A percentile compares a stretch with the other conserved stretches of the same genome.
phyloP scores from a whole-genome alignment of 2,329 filamentous ascomycete species.

The Epichloe gansuensis region DNA sequence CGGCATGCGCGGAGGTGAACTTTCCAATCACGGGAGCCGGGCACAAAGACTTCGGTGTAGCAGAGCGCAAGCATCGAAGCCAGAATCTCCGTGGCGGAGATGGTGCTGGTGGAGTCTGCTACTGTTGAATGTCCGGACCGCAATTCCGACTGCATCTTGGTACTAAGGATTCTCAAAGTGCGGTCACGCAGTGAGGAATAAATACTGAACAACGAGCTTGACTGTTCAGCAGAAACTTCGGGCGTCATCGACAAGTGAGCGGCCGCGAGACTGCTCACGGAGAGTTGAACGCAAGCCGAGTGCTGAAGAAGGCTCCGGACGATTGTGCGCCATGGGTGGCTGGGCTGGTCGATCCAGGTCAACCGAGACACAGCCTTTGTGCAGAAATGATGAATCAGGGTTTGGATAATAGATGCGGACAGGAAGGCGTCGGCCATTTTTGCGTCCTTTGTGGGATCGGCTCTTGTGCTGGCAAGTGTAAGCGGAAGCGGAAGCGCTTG shows the following conservation, averaged over 20 bases:
- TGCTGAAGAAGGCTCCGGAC: conserved; percentile 6
- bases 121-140: neutral
- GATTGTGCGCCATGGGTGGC: conserved; percentile 9
- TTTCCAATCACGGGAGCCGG: conserved; percentile 5
- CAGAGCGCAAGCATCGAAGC: conserved; percentile 7
- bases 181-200: conserved; percentile 4
- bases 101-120: neutral
- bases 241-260: conserved; percentile 6
- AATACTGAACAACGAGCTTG: neutral
- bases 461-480: neutral
- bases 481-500: neutral
- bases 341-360: conserved; percentile 12
- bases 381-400: conserved; percentile 10
- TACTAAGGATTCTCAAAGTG: conserved; percentile 1
- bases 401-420: conserved; percentile 5
- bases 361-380: conserved; percentile 9
- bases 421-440: neutral
- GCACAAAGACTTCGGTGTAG: conserved; percentile 6
- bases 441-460: neutral
- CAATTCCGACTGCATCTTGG: conserved; percentile 2
- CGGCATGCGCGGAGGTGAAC: conserved; percentile 6
- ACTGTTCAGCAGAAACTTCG: neutral
- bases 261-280: conserved; percentile 5
- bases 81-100: conserved; percentile 1
- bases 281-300: conserved; percentile 10